phyloP scores from a whole-genome alignment of 805 yeast genomes.

The Cyberlindnera lachancei region DNA sequence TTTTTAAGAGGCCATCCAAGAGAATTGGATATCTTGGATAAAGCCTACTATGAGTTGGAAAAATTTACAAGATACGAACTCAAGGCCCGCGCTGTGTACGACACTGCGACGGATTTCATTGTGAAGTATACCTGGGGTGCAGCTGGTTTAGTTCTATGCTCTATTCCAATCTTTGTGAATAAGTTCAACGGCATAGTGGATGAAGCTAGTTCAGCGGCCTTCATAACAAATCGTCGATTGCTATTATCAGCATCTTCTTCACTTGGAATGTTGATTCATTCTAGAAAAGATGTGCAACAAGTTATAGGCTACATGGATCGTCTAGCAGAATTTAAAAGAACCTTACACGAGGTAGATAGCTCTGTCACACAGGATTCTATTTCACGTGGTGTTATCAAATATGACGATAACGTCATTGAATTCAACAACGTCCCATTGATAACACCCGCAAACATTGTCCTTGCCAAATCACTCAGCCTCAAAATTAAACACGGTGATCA shows the following conservation, averaged over 20 bases:
- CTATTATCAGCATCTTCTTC: constrained; percentile 81
- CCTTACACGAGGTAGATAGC: constrained; percentile 43
- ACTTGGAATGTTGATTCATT: constrained; percentile 76
- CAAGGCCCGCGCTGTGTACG: constrained; percentile 70
- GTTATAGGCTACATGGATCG: constrained; percentile 76
- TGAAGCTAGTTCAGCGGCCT: constrained; percentile 59
- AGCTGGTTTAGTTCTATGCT: constrained; percentile 79
- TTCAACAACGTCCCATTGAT: constrained; percentile 73
- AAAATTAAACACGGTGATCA: constrained; percentile 76
- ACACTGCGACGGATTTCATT: constrained; percentile 78
- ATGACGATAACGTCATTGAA: constrained; percentile 54
- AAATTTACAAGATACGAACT: constrained; percentile 69
- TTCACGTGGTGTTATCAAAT: constrained; percentile 26
- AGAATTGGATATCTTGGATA: constrained; percentile 72
- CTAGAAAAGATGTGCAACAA: constrained; percentile 78
- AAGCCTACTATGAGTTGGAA: constrained; percentile 73
- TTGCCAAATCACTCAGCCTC: constrained; percentile 61
- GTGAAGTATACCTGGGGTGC: constrained; percentile 96
- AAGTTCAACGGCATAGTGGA: constrained; percentile 35
- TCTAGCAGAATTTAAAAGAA: constrained; percentile 60
- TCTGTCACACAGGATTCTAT: constrained; percentile 15
- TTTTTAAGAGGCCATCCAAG: constrained; percentile 72
- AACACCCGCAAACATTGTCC: constrained; percentile 75
- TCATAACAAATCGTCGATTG: constrained; percentile 81
- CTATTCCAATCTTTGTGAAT: constrained; percentile 76